Evolutionary conservation across 2,329 filamentous ascomycete genomes (phyloP).

Genomic region (Exophiala lecanii-corni): DNA sequence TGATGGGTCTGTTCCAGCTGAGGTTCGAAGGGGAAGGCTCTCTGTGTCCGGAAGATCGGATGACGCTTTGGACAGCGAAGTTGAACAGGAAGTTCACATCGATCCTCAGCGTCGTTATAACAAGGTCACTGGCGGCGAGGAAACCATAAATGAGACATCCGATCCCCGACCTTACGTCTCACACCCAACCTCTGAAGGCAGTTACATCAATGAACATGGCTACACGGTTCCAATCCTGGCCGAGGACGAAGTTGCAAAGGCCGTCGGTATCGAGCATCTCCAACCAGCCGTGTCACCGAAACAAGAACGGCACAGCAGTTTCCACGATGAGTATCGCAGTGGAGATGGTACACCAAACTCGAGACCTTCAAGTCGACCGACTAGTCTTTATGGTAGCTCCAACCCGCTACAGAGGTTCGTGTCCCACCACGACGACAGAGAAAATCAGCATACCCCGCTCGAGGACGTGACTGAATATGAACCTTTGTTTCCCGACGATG

Average conservation of each 20-base stretch:
- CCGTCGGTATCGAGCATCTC: conserved; percentile 62
- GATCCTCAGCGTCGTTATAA: conserved; percentile 48
- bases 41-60: conserved; percentile 22
- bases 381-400: conserved; percentile 53
- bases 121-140: conserved; percentile 38
- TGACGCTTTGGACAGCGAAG: conserved; percentile 41
- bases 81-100: conserved; percentile 68
- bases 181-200: conserved; percentile 43
- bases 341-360: conserved; percentile 51
- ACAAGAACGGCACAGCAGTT: conserved; percentile 58
- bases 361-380: conserved; percentile 59
- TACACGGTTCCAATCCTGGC: conserved; percentile 80
- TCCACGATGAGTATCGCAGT: conserved; percentile 50
- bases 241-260: conserved; percentile 77
- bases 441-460: conserved; percentile 60
- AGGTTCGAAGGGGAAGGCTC: conserved; percentile 24
- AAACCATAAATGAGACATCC: conserved; percentile 41
- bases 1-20: conserved; percentile 29
- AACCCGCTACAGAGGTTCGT: conserved; percentile 46
- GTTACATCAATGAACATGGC: conserved; percentile 54
- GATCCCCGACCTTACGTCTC: conserved; percentile 45
- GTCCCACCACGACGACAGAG: conserved; percentile 49
- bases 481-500: conserved; percentile 80
- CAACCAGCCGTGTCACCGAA: conserved; percentile 78
- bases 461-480: conserved; percentile 94